Evolutionary conservation across 2,329 filamentous ascomycete genomes (phyloP).

Genomic region (Monosporascus ibericus): DNA sequence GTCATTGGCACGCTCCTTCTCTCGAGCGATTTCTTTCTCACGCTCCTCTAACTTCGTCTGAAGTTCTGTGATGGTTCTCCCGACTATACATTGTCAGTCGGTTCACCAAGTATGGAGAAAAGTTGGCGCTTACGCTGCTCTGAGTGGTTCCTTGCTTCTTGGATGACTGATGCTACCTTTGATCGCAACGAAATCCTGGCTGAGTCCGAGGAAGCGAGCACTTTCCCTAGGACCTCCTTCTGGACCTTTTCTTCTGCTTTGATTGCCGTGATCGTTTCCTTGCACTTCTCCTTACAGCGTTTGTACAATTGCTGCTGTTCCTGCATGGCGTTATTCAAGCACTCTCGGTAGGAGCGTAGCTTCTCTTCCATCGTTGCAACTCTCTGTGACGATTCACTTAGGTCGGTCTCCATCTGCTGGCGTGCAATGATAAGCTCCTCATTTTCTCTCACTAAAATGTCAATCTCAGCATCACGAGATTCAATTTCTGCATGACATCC

Average conservation of each 20-base stretch:
- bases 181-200: conserved; percentile 10
- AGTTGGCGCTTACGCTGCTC: conserved; percentile 11
- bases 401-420: conserved; percentile 16
- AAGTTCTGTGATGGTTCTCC: conserved; percentile 10
- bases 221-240: conserved; percentile 25
- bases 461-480: conserved; percentile 9
- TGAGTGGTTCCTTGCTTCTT: conserved; percentile 7
- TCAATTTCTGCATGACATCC: conserved; percentile 6
- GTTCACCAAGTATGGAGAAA: neutral
- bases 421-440: conserved; percentile 21
- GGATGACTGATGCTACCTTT: conserved; percentile 10
- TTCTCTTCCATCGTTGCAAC: conserved; percentile 29
- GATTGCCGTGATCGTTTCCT: conserved; percentile 29
- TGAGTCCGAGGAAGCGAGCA: conserved; percentile 6
- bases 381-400: conserved; percentile 19
- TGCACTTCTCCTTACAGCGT: conserved; percentile 26
- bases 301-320: conserved; percentile 41
- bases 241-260: conserved; percentile 26
- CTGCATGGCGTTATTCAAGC: conserved; percentile 38
- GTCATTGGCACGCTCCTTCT: conserved; percentile 10
- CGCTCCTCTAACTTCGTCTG: conserved; percentile 13
- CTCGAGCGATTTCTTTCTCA: conserved; percentile 14
- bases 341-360: conserved; percentile 26
- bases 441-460: conserved; percentile 19
- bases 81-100: conserved; percentile 14